Evolutionary conservation across 352 stramenopile genomes (phyloP), one percentile per base, ranked within the genome.

Genomic region (Phytophthora cryptogea): DNA sequence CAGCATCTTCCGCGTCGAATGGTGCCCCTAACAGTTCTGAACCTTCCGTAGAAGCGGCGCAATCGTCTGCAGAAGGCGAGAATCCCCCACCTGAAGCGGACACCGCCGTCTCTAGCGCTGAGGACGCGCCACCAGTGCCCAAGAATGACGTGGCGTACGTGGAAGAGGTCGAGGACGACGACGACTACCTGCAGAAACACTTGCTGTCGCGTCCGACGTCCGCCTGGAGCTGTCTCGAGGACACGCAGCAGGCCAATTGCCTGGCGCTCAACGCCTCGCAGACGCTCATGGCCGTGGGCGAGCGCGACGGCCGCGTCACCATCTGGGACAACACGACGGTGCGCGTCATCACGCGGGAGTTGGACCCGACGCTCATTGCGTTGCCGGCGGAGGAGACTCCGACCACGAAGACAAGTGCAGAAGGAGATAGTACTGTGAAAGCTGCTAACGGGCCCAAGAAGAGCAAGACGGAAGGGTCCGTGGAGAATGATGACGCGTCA

Each of bases 251-350:
- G 61, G 78, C 84, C 16, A 73, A 85, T 54, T 92, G 86, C 42
- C 54, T 92, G 32, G 76, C 81, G 2, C 59, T 90, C 30, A 94
- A 91, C 58, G 59, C 75, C 0, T 70, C 70, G 11, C 66, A 82
- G 31, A 89, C 80, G 36, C 54, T 94, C 44, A 59, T 93, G 10
- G 84, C 83, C 5, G 81, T 94, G 23, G 86, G 86, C 41, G 83
- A 93, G 63, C 84, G 83, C 32, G 86, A 92, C 31, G 86, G 86
- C 5, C 76, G 84, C 37, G 70, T 94, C n/a, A 90, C 74, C 8
- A 77, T 94, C 26, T 94, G 86, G 86, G 86, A 94, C 63, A 92
- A 90, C 52, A 85, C 81, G 27, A 86, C 74, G 6, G 78, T 94
- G 11, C 82, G 80, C 23, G 83, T 89, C 27, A 88, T 92, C 63